Evolutionary conservation across 2,329 filamentous ascomycete species (phyloP).

Genomic region (Endoconidiophora laricicola): DNA sequence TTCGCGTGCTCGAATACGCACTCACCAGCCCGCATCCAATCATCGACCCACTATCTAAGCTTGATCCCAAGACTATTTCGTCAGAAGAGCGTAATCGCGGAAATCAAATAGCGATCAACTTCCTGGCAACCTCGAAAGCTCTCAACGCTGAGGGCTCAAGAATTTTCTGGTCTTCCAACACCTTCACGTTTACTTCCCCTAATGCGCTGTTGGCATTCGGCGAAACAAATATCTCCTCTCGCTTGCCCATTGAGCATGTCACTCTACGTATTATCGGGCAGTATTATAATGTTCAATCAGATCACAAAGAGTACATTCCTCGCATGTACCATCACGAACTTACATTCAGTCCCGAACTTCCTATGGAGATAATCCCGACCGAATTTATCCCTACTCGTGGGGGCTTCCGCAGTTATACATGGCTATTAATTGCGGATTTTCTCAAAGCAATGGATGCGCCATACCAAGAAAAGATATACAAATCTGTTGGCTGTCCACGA

Average conservation of each 20-base stretch:
- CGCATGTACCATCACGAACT: slow-evolving; percentile 27
- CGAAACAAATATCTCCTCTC: slow-evolving; percentile 26
- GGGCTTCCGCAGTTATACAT: slow-evolving; percentile 38
- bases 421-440: slow-evolving; percentile 37
- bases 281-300: slow-evolving; percentile 30
- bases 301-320: neutral
- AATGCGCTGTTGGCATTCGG: slow-evolving; percentile 32
- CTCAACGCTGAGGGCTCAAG: slow-evolving; percentile 32
- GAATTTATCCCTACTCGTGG: slow-evolving; percentile 31
- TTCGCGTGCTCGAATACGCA: slow-evolving; percentile 35
- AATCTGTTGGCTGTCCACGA: slow-evolving; percentile 18
- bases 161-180: slow-evolving; percentile 34
- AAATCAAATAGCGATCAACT: slow-evolving; percentile 35
- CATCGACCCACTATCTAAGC: slow-evolving; percentile 34
- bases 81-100: slow-evolving; percentile 26
- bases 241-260: slow-evolving; percentile 28
- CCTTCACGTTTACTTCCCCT: slow-evolving; percentile 37
- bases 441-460: slow-evolving; percentile 34
- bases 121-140: slow-evolving; percentile 34
- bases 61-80: slow-evolving; percentile 28
- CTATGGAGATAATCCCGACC: slow-evolving; percentile 6
- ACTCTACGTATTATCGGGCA: slow-evolving; percentile 37
- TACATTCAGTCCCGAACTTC: no score
- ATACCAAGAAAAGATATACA: slow-evolving; percentile 20
- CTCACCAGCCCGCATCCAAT: slow-evolving; percentile 33